phyloP scores from a whole-genome alignment of 768 basidiomycete species.

The Strobilomyces dryophilus region DNA sequence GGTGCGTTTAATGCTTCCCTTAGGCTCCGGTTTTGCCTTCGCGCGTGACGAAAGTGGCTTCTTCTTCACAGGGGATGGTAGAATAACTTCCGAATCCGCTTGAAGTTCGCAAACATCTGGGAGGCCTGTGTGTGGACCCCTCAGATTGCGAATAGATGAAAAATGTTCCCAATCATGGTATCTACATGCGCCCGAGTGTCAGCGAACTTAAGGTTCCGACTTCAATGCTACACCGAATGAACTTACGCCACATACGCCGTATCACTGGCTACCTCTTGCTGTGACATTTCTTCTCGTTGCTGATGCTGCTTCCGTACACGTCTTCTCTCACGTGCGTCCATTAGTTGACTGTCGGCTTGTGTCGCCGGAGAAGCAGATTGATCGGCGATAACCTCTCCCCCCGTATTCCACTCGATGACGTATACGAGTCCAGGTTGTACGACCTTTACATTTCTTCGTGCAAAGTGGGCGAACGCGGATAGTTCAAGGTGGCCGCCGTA shows the following conservation, averaged over 20 bases:
- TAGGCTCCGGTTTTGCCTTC: constrained; percentile 25
- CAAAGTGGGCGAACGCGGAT: constrained; percentile 86
- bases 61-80: constrained; percentile 33
- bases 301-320: constrained; percentile 39
- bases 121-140: constrained; percentile 76
- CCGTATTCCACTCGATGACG: constrained; percentile 78
- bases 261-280: constrained; percentile 24
- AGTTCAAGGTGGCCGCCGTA: constrained; percentile 94
- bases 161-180: constrained; percentile 97
- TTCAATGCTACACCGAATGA: constrained; percentile 6
- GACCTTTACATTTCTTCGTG: constrained; percentile 78
- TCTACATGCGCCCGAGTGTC: constrained; percentile 34
- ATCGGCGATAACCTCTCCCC: constrained; percentile 39
- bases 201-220: constrained; percentile 2
- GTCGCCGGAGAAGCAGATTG: constrained; percentile 24
- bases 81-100: constrained; percentile 28
- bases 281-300: constrained; percentile 20
- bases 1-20: constrained; percentile 11
- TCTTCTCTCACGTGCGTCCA: constrained; percentile 43
- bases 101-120: constrained; percentile 57
- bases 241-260: constrained; percentile 86
- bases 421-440: constrained; percentile 90
- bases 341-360: constrained; percentile 20
- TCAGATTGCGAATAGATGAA: constrained; percentile 84
- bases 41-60: constrained; percentile 31